Conservation (phyloP, 352 stramenopile genomes). For the Pythium oligandrum region DNA sequence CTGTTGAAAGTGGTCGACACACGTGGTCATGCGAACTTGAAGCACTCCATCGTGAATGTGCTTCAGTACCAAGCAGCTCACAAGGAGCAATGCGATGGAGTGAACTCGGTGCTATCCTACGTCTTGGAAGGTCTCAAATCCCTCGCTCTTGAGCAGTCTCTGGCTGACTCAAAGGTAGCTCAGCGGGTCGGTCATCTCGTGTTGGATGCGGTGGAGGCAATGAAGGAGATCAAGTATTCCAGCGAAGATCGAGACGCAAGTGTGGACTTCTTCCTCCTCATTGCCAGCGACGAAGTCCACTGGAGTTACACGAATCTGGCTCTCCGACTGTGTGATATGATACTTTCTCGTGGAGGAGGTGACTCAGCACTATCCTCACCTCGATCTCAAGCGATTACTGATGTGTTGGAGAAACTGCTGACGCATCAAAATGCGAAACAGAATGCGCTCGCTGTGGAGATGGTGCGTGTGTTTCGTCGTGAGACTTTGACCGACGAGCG, state of each 20-base stretch:
- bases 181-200: slow-evolving; percentile 56
- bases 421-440: slow-evolving; percentile 20
- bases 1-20: slow-evolving; percentile 24
- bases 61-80: slow-evolving; percentile 12
- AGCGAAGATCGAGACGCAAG: slow-evolving; percentile 10
- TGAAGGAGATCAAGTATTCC: neutral
- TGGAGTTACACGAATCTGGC: slow-evolving; percentile 49
- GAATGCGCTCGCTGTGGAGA: slow-evolving; percentile 51
- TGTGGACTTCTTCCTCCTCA: slow-evolving; percentile 19
- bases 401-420: slow-evolving; percentile 26
- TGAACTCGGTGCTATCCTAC: slow-evolving; percentile 1
- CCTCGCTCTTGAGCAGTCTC: slow-evolving; percentile 9
- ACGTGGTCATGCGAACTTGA: slow-evolving; percentile 33
- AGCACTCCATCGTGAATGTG: slow-evolving; percentile 31
- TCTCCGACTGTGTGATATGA: slow-evolving; percentile 31
- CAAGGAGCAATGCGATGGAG: neutral
- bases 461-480: slow-evolving; percentile 28
- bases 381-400: slow-evolving; percentile 4
- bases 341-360: neutral
- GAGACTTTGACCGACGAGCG: neutral
- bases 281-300: slow-evolving; percentile 17
- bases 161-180: slow-evolving; percentile 26
- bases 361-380: neutral
- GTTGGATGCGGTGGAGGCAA: slow-evolving; percentile 43
- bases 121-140: slow-evolving; percentile 16